Conservation (phyloP, 164 flowering plant genomes). For the Macadamia tetraphylla region DNA sequence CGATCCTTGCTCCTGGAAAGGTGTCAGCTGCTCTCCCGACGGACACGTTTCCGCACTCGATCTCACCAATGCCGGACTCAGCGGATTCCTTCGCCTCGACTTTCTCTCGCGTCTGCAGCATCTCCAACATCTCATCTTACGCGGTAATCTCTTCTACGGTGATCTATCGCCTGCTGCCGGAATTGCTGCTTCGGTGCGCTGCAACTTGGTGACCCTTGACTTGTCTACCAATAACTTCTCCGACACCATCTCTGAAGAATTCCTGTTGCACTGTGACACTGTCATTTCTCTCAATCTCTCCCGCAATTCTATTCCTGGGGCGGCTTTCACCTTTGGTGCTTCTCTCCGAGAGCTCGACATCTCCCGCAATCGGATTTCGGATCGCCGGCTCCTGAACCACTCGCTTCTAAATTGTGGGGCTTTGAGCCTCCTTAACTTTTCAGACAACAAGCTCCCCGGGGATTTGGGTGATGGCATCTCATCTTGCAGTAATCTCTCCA, state of each 20-base stretch:
- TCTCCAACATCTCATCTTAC: conserved; percentile 33
- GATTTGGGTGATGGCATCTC: conserved; percentile 17
- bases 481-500: conserved; percentile 37
- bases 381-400: conserved; percentile 22
- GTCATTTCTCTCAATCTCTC: conserved; percentile 49
- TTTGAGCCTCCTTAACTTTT: conserved; percentile 47
- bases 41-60: conserved; percentile 39
- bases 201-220: conserved; percentile 44
- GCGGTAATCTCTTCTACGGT: conserved; percentile 50
- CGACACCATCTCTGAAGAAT: conserved; percentile 22
- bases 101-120: conserved; percentile 34
- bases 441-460: conserved; percentile 49
- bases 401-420: conserved; percentile 37
- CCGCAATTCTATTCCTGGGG: conserved; percentile 39
- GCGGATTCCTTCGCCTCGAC: conserved; percentile 42
- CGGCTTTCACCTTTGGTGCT: conserved; percentile 28
- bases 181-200: conserved; percentile 9
- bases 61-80: conserved; percentile 38
- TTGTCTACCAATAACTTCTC: conserved; percentile 56
- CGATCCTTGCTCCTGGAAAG: conserved; percentile 56
- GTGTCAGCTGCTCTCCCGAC: conserved; percentile 47
- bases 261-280: conserved; percentile 32
- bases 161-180: conserved; percentile 32
- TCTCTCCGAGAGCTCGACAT: conserved; percentile 56
- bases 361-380: conserved; percentile 51